phyloP scores from a whole-genome alignment of 2,329 filamentous ascomycete genomes.

The Aurifilum marmelostoma region DNA sequence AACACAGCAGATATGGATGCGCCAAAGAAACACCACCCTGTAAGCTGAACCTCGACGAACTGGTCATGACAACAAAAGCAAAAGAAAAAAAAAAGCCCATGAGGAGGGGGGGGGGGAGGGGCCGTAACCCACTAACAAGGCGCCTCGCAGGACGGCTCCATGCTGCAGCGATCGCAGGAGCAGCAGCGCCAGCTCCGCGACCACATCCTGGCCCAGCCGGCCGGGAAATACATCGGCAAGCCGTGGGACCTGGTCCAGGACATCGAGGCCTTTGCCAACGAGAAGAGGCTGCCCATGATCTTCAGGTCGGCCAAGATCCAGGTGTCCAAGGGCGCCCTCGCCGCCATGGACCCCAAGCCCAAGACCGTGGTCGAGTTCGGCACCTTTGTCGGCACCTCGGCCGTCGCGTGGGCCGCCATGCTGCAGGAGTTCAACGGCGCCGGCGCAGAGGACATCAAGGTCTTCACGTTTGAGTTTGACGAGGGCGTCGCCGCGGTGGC shows the following conservation, averaged over 20 bases:
- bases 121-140: constrained; percentile 2
- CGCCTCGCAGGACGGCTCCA: not conserved
- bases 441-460: constrained; percentile 30
- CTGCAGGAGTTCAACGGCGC: constrained; percentile 33
- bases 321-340: constrained; percentile 32
- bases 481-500: constrained; percentile 37
- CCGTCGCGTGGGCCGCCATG: constrained; percentile 38
- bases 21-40: not conserved
- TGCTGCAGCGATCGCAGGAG: not conserved
- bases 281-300: constrained; percentile 39
- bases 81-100: not conserved
- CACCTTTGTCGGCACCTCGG: constrained; percentile 42
- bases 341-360: constrained; percentile 34
- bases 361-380: constrained; percentile 42
- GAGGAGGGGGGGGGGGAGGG: no score
- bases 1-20: not conserved
- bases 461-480: constrained; percentile 44
- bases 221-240: constrained; percentile 31
- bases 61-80: not conserved
- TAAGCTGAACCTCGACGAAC: not conserved
- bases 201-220: constrained; percentile 28
- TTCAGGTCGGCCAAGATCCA: constrained; percentile 37
- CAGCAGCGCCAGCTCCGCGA: constrained; percentile 17
- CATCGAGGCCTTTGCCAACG: constrained; percentile 39
- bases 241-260: constrained; percentile 36